Conservation (phyloP, 2,329 filamentous ascomycete species). For the Epichloe elymi region DNA sequence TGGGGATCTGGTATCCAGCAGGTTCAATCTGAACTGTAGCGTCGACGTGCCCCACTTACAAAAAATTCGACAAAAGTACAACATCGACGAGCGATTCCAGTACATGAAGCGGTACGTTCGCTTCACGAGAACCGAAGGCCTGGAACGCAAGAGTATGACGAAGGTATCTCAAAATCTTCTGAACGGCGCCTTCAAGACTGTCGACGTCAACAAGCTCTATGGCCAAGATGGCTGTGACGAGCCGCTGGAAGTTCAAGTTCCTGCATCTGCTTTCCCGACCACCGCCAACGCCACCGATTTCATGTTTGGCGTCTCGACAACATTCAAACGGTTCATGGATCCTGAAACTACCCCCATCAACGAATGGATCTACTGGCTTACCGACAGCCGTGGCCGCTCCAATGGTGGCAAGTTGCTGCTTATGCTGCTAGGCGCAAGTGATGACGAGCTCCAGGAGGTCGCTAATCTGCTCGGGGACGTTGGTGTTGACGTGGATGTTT, state of each 20-base stretch:
- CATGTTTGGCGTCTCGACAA: slow-evolving; percentile 47
- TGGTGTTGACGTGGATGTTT: slow-evolving; percentile 45
- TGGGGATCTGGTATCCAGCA: slow-evolving; percentile 8
- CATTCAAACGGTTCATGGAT: slow-evolving; percentile 40
- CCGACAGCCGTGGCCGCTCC: slow-evolving; percentile 38
- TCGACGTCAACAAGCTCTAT: slow-evolving; percentile 32
- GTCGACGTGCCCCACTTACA: slow-evolving; percentile 33
- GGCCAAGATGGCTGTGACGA: slow-evolving; percentile 29
- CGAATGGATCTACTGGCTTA: slow-evolving; percentile 49
- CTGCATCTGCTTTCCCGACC: slow-evolving; percentile 35
- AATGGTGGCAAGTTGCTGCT: slow-evolving; percentile 45
- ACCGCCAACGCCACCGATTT: slow-evolving; percentile 42
- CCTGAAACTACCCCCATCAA: slow-evolving; percentile 37
- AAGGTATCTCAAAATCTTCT: slow-evolving; percentile 34
- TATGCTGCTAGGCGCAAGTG: slow-evolving; percentile 38
- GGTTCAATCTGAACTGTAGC: slow-evolving; percentile 33
- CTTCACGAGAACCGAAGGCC: slow-evolving; percentile 32
- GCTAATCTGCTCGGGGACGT: slow-evolving; percentile 30
- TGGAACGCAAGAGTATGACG: slow-evolving; percentile 38
- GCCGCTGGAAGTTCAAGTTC: slow-evolving; percentile 37
- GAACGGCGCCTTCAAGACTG: slow-evolving; percentile 31
- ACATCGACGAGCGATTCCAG: slow-evolving; percentile 36
- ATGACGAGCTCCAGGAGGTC: slow-evolving; percentile 36
- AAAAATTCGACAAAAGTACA: slow-evolving; percentile 31
- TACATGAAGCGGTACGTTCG: slow-evolving; percentile 44